Percentiles rank a stretch among this genome's conserved stretches.
Conservation (phyloP, 352 stramenopile species). For the Phytophthora cajani region DNA sequence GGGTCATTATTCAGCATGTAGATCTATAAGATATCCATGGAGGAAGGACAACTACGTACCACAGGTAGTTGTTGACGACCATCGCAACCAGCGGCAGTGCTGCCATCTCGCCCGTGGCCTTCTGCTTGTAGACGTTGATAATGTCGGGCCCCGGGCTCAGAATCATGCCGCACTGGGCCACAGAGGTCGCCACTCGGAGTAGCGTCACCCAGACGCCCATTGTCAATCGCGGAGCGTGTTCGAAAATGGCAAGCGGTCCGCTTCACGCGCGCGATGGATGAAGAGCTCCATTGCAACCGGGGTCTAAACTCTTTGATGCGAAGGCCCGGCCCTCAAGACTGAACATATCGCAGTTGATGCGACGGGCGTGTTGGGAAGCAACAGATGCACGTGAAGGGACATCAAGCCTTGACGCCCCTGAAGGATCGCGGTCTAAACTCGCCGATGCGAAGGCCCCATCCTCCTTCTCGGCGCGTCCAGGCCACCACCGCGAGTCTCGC, state of each 20-base stretch:
- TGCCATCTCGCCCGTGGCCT: constrained; percentile 25
- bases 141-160: constrained; percentile 16
- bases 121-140: constrained; percentile 19
- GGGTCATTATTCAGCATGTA: too few relatives aligned
- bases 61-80: constrained; percentile 35
- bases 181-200: background rate
- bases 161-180: background rate
- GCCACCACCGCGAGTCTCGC: background rate
- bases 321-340: background rate
- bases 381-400: background rate
- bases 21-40: too few relatives aligned
- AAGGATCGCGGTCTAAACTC: constrained; percentile 8
- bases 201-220: background rate
- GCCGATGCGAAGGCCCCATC: constrained; percentile 3
- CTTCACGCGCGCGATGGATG: background rate
- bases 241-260: background rate
- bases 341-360: background rate
- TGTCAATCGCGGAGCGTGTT: background rate
- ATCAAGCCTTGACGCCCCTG: background rate
- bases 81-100: constrained; percentile 31
- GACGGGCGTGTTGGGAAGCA: background rate
- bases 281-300: background rate
- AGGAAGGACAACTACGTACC: constrained; percentile 4
- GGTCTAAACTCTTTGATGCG: background rate
- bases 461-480: background rate